Conservation (phyloP, 2,329 filamentous ascomycete species). For the Sclerotinia glacialis region DNA sequence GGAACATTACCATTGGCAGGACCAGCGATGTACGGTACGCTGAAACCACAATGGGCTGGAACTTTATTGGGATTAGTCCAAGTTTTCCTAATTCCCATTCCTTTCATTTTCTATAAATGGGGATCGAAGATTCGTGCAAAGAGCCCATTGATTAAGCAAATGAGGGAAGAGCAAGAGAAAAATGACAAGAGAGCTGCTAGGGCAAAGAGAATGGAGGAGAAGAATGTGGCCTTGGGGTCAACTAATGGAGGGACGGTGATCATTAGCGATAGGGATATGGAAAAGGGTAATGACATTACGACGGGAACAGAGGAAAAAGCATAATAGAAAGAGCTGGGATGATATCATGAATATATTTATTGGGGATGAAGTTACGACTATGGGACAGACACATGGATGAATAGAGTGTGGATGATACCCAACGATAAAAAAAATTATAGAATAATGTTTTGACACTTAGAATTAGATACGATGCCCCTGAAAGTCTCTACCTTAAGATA, state of each 20-base stretch:
- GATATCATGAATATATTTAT: background rate
- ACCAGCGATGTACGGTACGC: slow-evolving; percentile 63
- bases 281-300: slow-evolving; percentile 15
- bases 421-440: slow-evolving; percentile 2
- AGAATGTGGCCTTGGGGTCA: slow-evolving; percentile 22
- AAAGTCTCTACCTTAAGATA: background rate
- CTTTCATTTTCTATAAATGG: slow-evolving; percentile 71
- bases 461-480: background rate
- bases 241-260: slow-evolving; percentile 9
- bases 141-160: slow-evolving; percentile 46
- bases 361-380: background rate
- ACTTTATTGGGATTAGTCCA: slow-evolving; percentile 73
- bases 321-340: background rate
- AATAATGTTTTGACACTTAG: background rate
- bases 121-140: slow-evolving; percentile 52
- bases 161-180: slow-evolving; percentile 40
- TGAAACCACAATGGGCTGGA: slow-evolving; percentile 76
- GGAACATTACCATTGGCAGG: slow-evolving; percentile 76
- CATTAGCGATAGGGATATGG: slow-evolving; percentile 5
- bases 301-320: slow-evolving; percentile 13
- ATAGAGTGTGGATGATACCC: background rate
- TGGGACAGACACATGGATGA: background rate
- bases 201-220: slow-evolving; percentile 25
- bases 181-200: slow-evolving; percentile 31
- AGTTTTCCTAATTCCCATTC: slow-evolving; percentile 72